Evolutionary conservation across 2,329 filamentous ascomycete species (phyloP).

Genomic region (Beauveria bassiana): DNA sequence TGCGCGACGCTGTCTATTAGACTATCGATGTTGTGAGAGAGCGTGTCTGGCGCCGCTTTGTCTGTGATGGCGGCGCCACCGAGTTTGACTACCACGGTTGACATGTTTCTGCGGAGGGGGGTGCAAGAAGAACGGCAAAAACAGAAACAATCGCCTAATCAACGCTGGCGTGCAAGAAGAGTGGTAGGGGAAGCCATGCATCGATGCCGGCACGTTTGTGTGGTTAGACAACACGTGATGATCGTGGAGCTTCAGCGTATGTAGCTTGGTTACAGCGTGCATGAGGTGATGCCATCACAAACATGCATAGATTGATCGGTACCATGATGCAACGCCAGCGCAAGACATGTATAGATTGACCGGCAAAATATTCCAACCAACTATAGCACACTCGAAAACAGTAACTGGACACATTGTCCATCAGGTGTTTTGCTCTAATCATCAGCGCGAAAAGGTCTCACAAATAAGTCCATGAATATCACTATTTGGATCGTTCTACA

Average conservation of each 20-base stretch:
- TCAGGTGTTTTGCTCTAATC: too few species aligned
- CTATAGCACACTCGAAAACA: too few species aligned
- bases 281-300: not conserved
- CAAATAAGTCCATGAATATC: too few species aligned
- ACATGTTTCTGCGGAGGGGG: not conserved
- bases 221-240: not conserved
- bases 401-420: too few species aligned
- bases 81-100: conserved; percentile 9
- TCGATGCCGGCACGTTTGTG: not conserved
- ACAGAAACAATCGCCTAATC: not conserved
- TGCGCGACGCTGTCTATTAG: conserved; percentile 4
- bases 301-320: not conserved
- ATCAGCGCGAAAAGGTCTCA: too few species aligned
- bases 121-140: not conserved
- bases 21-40: not conserved
- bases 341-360: not conserved
- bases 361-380: too few species aligned
- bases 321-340: not conserved
- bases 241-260: not conserved
- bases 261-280: not conserved
- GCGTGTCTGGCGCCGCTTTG: conserved; percentile 4
- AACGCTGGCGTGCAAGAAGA: not conserved
- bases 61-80: conserved; percentile 12
- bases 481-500: too few species aligned
- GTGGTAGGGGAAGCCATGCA: not conserved